A percentile compares a stretch with the other conserved stretches of the same genome.
Conservation (phyloP, 305 asterid species). For the Solanum aculeatissimum region DNA sequence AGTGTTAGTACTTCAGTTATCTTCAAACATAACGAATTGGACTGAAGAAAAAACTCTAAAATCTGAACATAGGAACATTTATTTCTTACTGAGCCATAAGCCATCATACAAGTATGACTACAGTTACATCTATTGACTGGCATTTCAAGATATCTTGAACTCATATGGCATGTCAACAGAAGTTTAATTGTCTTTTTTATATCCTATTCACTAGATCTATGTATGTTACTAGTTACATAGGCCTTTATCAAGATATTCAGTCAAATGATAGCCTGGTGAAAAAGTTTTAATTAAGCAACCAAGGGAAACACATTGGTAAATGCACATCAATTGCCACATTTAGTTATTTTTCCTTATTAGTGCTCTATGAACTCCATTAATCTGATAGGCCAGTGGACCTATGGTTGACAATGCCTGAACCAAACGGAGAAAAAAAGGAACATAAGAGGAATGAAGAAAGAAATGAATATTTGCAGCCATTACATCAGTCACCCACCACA, state of each 20-base stretch:
- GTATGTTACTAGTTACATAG: background rate
- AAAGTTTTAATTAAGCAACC: background rate
- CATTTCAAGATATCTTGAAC: background rate
- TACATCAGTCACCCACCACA: background rate
- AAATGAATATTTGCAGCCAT: background rate
- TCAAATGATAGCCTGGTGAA: background rate
- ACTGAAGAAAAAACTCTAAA: background rate
- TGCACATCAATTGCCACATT: background rate
- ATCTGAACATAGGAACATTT: background rate
- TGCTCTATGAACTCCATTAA: background rate
- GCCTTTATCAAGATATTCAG: background rate
- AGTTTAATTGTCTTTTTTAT: background rate
- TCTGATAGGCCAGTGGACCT: background rate
- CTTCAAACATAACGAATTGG: background rate
- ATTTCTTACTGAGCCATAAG: background rate
- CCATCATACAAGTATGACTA: background rate
- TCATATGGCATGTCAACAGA: background rate
- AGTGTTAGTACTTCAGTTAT: background rate
- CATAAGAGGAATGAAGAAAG: background rate
- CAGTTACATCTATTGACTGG: background rate
- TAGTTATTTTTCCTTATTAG: background rate
- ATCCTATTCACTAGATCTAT: background rate
- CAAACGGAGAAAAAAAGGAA: background rate
- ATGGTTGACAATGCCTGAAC: background rate
- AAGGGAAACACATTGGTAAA: background rate